Base-by-base conservation (phyloP, 2,329 filamentous ascomycete species). In the Corynespora cassiicola region DNA sequence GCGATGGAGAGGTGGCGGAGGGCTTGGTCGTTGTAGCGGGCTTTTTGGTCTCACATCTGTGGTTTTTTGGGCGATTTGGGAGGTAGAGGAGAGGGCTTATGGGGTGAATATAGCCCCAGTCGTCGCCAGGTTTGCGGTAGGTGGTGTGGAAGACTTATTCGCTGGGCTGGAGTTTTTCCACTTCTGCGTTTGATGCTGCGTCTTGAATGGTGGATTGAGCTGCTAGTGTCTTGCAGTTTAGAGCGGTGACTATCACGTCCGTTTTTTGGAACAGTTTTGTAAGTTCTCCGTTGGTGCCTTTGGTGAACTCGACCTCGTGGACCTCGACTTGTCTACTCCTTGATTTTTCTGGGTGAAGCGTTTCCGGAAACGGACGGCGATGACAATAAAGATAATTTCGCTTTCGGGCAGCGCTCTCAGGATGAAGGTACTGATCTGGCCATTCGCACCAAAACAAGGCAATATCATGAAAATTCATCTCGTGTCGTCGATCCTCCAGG, bases 61-160 rank as follows among this genome's bases (percentile, higher is more conserved):
- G n/a, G n/a, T n/a, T n/a, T n/a, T n/a, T n/a, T n/a, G n/a, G n/a
- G n/a, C n/a, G n/a, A n/a, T n/a, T n/a, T n/a, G n/a, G n/a, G n/a
- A n/a, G n/a, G n/a, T n/a, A n/a, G n/a, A n/a, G n/a, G n/a, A n/a
- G n/a, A n/a, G n/a, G n/a, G n/a, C n/a, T n/a, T n/a, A n/a, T n/a
- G n/a, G 45, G 47, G 39, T 61, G 58, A 3, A 63, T 7, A 24
- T 56, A 57, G 5, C 46, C 49, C 29, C 28, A 27, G 5, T 22
- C 14, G 25, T 58, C 55, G 2, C 42, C 40, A 9, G 50, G 47
- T 25, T 50, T 51, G 14, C 45, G 45, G 26, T 56, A 54, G 3
- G 60, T 42, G 9, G 58, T 41, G 36, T 56, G 55, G 46, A 63
- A 54, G 1, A 50, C 57, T 20, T 41, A 57, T 27, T 64, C 57